These are phyloP conservation scores for Coprinellus micaceus DNA, from an alignment of 768 basidiomycete genomes.

Conservation along the genomic window DNA sequence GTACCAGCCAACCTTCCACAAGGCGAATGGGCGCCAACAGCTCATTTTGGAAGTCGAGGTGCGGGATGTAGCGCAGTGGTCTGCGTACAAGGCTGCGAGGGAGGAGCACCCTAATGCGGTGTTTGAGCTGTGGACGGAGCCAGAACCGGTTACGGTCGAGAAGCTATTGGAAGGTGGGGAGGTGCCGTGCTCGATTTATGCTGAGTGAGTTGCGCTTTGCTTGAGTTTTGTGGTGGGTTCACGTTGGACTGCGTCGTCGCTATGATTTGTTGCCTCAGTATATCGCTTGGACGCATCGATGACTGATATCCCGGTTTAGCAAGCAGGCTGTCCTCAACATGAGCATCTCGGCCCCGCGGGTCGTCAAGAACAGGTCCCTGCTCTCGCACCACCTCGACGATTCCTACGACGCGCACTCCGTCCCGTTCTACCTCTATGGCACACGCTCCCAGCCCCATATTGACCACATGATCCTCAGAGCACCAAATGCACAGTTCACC, in stretches of 20 bases:
- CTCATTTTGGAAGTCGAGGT: conserved; percentile 32
- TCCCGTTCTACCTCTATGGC: conserved; percentile 42
- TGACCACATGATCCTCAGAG: conserved; percentile 29
- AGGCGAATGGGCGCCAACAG: conserved; percentile 34
- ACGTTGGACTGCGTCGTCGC: background rate
- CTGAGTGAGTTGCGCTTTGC: background rate
- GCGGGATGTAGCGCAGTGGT: conserved; percentile 11
- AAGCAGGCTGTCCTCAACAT: conserved; percentile 10
- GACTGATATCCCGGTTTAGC: background rate
- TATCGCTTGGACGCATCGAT: background rate
- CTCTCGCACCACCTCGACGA: conserved; percentile 24
- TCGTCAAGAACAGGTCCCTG: conserved; percentile 29
- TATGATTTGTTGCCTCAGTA: background rate
- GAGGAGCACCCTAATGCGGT: conserved; percentile 16
- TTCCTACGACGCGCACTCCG: conserved; percentile 24
- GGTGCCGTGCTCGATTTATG: background rate
- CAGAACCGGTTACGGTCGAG: background rate
- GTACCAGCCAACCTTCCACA: conserved; percentile 33
- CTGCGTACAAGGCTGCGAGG: conserved; percentile 15
- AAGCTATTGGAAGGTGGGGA: conserved; percentile 5
- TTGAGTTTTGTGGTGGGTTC: background rate
- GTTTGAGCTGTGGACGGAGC: conserved; percentile 11
- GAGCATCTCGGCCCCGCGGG: conserved; percentile 23
- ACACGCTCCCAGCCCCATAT: conserved; percentile 25
- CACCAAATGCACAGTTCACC: conserved; percentile 26